phyloP scores from a whole-genome alignment of 495 filamentous ascomycete species.

The Aspergillus leporis region DNA sequence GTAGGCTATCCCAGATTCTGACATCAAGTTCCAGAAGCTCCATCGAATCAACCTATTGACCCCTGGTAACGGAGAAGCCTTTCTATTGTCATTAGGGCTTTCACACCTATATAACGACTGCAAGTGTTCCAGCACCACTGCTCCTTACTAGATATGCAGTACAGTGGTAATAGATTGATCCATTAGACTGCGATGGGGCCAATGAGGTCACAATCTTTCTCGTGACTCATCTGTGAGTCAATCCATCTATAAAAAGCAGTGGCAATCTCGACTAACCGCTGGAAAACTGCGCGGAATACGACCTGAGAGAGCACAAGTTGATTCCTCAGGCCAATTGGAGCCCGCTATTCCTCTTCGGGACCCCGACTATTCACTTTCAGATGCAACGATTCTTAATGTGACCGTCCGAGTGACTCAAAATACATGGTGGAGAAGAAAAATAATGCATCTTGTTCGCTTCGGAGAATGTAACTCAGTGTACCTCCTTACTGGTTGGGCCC shows the following conservation, averaged over 20 bases:
- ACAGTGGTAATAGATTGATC: no score
- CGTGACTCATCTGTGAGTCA: constrained; percentile 7
- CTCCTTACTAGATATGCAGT: no score
- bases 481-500: neutral
- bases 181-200: no score
- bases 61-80: no score
- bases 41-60: no score
- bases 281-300: neutral
- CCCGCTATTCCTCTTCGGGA: constrained; percentile 33
- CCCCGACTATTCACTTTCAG: constrained; percentile 25
- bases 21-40: no score
- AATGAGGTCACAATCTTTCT: neutral
- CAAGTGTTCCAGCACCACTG: no score
- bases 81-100: no score
- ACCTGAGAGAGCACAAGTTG: neutral
- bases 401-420: constrained; percentile 8
- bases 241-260: neutral
- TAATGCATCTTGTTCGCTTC: neutral
- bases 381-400: neutral
- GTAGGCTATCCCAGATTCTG: no score
- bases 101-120: no score
- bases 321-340: constrained; percentile 9
- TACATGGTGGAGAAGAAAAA: neutral
- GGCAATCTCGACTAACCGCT: neutral
- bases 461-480: neutral